phyloP scores from a whole-genome alignment of 2,329 filamentous ascomycete genomes.

The Ceratocystis smalleyi region DNA sequence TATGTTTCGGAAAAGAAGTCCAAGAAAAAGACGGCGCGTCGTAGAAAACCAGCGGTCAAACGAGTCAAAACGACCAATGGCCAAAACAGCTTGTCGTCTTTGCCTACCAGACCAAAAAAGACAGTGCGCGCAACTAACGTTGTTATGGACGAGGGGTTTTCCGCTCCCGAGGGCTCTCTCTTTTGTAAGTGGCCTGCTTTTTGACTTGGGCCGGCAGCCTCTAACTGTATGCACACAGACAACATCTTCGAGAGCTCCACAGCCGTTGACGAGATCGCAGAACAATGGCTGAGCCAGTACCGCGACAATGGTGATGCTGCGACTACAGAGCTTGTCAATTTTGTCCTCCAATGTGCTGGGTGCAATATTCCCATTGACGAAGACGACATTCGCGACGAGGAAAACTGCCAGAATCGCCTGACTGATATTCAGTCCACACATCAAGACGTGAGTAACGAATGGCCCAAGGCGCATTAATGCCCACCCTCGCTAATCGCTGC shows the following conservation, averaged over 20 bases:
- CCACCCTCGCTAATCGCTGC: not conserved
- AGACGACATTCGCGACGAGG: conserved; percentile 77
- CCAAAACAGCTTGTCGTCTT: conserved; percentile 26
- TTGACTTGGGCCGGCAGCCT: not conserved
- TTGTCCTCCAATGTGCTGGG: conserved; percentile 55
- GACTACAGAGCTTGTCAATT: conserved; percentile 49
- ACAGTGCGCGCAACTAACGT: conserved; percentile 35
- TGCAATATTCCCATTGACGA: conserved; percentile 64
- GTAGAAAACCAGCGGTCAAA: conserved; percentile 43
- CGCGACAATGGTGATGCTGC: conserved; percentile 37
- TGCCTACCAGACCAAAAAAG: conserved; percentile 42
- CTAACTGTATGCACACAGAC: conserved; percentile 27
- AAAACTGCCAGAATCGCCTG: conserved; percentile 66
- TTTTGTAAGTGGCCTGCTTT: conserved; percentile 18
- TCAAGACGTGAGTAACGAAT: conserved; percentile 45
- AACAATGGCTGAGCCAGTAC: conserved; percentile 45
- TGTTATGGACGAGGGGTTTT: conserved; percentile 10
- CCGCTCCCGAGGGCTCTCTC: conserved; percentile 13
- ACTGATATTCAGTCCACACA: conserved; percentile 78
- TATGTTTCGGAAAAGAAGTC: conserved; percentile 23
- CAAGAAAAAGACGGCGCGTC: conserved; percentile 28
- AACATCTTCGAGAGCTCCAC: conserved; percentile 48
- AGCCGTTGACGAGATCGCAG: conserved; percentile 39
- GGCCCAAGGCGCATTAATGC: not conserved
- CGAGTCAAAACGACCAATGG: conserved; percentile 47